Base-by-base conservation (phyloP, 1,284 basidiomycete species). In the Puccinia coronata region DNA sequence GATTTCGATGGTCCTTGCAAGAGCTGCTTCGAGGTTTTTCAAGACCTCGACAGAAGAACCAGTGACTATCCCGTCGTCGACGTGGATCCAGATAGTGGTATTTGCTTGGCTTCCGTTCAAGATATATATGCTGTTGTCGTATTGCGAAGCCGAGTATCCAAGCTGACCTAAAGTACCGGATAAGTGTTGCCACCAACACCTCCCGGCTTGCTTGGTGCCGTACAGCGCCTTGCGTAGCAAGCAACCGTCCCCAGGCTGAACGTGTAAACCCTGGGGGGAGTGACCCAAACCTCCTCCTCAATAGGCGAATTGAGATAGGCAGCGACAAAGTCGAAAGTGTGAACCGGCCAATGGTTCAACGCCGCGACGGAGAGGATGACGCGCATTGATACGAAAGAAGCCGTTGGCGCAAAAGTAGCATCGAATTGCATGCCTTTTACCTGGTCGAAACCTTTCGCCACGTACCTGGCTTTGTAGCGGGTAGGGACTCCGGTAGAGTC, bases 241-340 rank as follows among this genome's bases (percentile, higher is more conserved):
- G 16, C 43, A 43, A 43, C 8, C 43, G 43, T 43, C 8, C 43
- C 43, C 43, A 16, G 6, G 6, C 6, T 6, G 43, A 43, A 43
- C 43, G 8, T 43, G 43, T 43, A 53, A n/a, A 8, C 51, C 51
- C 6, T 8, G 23, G 51, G 51, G 5, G 51, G 51, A 20, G 51
- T 23, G 20, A 65, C 61, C 61, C 61, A 65, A 20, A 65, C 9
- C 23, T 34, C 39, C 25, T 65, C 61, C 8, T 65, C 61, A 31
- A 65, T 65, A 11, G 61, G 61, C 6, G 31, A 36, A 65, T 65
- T 34, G 18, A 65, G 61, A 31, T 65, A 65, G 31, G 61, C 61
- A 36, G 61, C 16, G 18, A 28, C 28, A 36, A 65, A 34, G 18
- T 65, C 39, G 28, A 65, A 65, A 6, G 61, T 20, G 39, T 65